Evolutionary conservation across 1,139 yeast genomes (phyloP), one percentile per base, ranked within the genome.

Genomic region (Lodderomyces margitis): DNA sequence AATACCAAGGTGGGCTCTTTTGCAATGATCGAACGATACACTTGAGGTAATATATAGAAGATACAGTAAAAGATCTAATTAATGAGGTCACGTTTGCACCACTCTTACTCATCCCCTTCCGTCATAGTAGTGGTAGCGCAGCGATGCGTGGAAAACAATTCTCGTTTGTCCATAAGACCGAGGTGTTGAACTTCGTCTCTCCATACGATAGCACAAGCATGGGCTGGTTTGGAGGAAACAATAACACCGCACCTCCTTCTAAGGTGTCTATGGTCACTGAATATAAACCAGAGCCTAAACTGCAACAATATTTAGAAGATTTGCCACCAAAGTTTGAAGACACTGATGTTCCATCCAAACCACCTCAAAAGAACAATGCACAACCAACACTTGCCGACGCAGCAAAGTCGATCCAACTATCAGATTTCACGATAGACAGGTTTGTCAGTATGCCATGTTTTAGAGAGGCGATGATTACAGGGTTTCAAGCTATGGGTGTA

Each of bases 401-500:
- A 1, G 51, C 69, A 34, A 49, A 54, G 31, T 55, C 55, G 40
- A 49, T 72, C 21, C 59, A 59, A 37, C 38, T 64, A 7, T 54
- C 66, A 9, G 95, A 87, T 57, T 84, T 89, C 57, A 65, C 74
- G 8, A 53, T 80, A 7, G 69, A 68, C 3, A 71, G 75, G 36
- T 68, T 84, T 45, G 72, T 81, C 14, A 65, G 70, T 43, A 86
- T 89, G 59, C 96, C 98, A 2, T 91, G 98, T 61, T 87, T 91
- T 61, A 71, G 96, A 48, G 92, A 86, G 45, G 94, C 96, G 1
- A 87, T 89, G 60, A 70, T 91, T 48, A 78, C 95, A 0, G 98
- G 97, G 4, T 79, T 88, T 47, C 83, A 88, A 27, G 81, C 92
- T n/a, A 80, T 88, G 73, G 86, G 83, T 21, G 94, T 87, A 0